These are phyloP conservation scores for Solanum acaule DNA, from an alignment of 257 asterid species.

Conservation along the genomic window DNA sequence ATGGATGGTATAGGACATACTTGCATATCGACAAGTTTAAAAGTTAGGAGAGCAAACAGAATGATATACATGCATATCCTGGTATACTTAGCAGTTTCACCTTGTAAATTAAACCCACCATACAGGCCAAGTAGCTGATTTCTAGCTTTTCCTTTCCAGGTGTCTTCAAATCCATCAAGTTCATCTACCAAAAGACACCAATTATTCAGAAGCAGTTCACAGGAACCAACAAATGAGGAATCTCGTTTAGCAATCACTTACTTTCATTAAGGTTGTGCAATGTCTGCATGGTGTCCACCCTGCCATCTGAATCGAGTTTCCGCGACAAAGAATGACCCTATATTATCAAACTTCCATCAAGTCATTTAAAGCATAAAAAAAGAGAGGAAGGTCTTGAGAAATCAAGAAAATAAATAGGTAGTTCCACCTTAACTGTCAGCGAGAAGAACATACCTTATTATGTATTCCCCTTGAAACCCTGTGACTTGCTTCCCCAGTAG, in stretches of 20 bases:
- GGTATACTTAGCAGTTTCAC: constrained; percentile 28
- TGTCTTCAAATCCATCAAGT: constrained; percentile 59
- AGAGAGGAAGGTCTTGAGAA: not conserved
- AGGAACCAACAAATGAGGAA: not conserved
- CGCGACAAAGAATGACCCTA: constrained; percentile 87
- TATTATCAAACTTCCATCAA: constrained; percentile 3
- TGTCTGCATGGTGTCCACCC: constrained; percentile 73
- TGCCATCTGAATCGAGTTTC: constrained; percentile 76
- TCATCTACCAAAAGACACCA: constrained; percentile 38
- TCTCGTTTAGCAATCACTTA: not conserved
- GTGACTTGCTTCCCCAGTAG: constrained; percentile 78
- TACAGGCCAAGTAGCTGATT: constrained; percentile 52
- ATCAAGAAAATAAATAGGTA: not conserved
- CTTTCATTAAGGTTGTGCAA: constrained; percentile 85
- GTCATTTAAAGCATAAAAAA: constrained; percentile 5
- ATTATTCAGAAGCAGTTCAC: not conserved
- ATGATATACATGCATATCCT: not conserved
- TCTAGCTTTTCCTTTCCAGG: constrained; percentile 68
- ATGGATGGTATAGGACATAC: not conserved
- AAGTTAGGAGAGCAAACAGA: not conserved
- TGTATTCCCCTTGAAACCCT: constrained; percentile 64
- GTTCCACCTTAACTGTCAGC: not conserved
- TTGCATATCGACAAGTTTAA: not conserved
- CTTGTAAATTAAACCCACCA: constrained; percentile 20
- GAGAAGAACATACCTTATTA: constrained; percentile 41